Evolutionary conservation across 1,284 basidiomycete species (phyloP).

Genomic region (Lentinula novae-zelandiae): DNA sequence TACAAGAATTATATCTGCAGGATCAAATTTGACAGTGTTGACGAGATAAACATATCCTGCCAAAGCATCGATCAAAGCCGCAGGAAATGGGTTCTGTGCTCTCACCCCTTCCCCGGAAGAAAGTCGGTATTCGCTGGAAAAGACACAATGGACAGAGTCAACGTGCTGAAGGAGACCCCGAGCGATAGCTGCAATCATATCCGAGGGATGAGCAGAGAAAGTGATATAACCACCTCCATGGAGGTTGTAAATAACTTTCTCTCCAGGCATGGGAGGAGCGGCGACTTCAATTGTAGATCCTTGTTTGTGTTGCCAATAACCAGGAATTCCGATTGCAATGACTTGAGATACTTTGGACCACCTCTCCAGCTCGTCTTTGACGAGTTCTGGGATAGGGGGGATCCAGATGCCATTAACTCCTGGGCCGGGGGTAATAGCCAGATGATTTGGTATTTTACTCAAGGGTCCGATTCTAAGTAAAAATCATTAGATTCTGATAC

Average conservation of each 20-base stretch:
- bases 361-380: slow-evolving; percentile 42
- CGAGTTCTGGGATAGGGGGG: slow-evolving; percentile 37
- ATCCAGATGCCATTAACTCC: slow-evolving; percentile 52
- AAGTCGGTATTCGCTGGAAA: slow-evolving; percentile 48
- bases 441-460: slow-evolving; percentile 30
- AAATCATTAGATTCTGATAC: background rate
- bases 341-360: slow-evolving; percentile 41
- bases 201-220: slow-evolving; percentile 40
- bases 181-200: slow-evolving; percentile 28
- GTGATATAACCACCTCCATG: slow-evolving; percentile 48
- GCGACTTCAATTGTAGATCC: slow-evolving; percentile 30
- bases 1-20: slow-evolving; percentile 56
- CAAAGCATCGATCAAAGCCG: slow-evolving; percentile 60
- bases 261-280: slow-evolving; percentile 36
- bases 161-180: slow-evolving; percentile 34
- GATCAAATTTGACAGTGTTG: slow-evolving; percentile 41
- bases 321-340: slow-evolving; percentile 41
- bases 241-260: slow-evolving; percentile 49
- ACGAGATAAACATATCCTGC: slow-evolving; percentile 62
- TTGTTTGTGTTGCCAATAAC: slow-evolving; percentile 52
- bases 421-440: slow-evolving; percentile 33
- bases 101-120: slow-evolving; percentile 33
- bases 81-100: slow-evolving; percentile 48
- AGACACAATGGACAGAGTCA: slow-evolving; percentile 36
- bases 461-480: slow-evolving; percentile 30